A percentile compares a stretch with the other conserved stretches of the same genome.
Conservation (phyloP, 148 eudicot genomes). For the Diospyros lotus region DNA sequence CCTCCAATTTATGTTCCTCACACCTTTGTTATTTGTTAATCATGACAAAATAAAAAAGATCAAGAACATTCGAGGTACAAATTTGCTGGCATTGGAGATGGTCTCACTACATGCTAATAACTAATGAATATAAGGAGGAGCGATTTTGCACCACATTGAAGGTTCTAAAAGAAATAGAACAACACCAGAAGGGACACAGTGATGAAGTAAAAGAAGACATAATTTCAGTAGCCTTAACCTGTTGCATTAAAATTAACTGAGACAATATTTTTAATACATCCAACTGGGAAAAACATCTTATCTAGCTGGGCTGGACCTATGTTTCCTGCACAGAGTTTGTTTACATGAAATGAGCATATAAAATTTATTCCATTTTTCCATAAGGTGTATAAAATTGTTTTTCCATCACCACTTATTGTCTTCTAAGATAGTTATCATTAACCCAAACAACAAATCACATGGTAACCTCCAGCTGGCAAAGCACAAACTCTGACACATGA, state of each 20-base stretch:
- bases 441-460: background rate
- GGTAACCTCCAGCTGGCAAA: background rate
- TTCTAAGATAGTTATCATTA: background rate
- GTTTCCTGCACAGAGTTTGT: background rate
- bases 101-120: too few species aligned
- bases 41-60: background rate
- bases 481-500: too few species aligned
- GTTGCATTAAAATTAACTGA: background rate
- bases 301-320: too few species aligned
- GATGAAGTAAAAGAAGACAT: background rate
- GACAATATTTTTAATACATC: background rate
- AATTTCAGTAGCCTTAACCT: background rate
- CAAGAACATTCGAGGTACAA: background rate
- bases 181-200: background rate
- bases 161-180: background rate
- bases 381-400: background rate
- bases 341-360: background rate
- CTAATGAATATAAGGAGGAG: background rate
- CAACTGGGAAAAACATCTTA: background rate
- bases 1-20: background rate
- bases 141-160: background rate
- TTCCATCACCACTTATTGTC: background rate
- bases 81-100: too few species aligned
- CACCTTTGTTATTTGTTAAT: background rate
- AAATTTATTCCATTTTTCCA: background rate